These are phyloP conservation scores for Vishniacozyma victoriae DNA, from an alignment of 768 basidiomycete species.

Conservation along the genomic window DNA sequence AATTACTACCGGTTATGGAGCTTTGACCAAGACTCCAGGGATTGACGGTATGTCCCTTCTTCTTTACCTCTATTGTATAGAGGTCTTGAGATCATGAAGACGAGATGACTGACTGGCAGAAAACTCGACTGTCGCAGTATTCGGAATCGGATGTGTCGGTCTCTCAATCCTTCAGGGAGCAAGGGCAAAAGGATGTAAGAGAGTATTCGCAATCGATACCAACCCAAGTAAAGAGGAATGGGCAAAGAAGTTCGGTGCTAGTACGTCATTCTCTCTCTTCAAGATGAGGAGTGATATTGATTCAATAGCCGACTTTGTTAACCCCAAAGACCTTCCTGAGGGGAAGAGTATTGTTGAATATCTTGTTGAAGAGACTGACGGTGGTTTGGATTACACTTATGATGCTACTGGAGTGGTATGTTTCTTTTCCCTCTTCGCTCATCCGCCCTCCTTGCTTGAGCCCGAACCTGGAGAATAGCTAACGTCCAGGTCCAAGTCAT, in stretches of 20 bases:
- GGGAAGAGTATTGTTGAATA: slow-evolving; percentile 83
- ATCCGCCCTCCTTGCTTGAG: no score
- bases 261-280: slow-evolving; percentile 8
- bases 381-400: slow-evolving; percentile 93
- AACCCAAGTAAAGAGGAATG: slow-evolving; percentile 79
- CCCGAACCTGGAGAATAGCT: no score
- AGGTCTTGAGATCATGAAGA: no score
- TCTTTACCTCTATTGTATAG: no score
- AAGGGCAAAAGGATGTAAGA: slow-evolving; percentile 67
- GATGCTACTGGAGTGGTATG: slow-evolving; percentile 87
- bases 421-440: slow-evolving; percentile 13
- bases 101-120: slow-evolving; percentile 49
- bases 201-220: slow-evolving; percentile 86
- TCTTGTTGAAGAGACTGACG: slow-evolving; percentile 87
- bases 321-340: slow-evolving; percentile 66
- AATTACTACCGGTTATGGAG: slow-evolving; percentile 98
- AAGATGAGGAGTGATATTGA: not conserved
- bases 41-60: no score
- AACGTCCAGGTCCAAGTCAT: slow-evolving; percentile 72
- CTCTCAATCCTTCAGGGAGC: slow-evolving; percentile 85
- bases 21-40: slow-evolving; percentile 83
- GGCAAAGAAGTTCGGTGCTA: slow-evolving; percentile 89
- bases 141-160: slow-evolving; percentile 91
- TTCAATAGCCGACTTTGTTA: slow-evolving; percentile 68
- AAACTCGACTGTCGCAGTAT: slow-evolving; percentile 83